phyloP scores from a whole-genome alignment of 768 basidiomycete genomes.

The Pleurotus eryngii region DNA sequence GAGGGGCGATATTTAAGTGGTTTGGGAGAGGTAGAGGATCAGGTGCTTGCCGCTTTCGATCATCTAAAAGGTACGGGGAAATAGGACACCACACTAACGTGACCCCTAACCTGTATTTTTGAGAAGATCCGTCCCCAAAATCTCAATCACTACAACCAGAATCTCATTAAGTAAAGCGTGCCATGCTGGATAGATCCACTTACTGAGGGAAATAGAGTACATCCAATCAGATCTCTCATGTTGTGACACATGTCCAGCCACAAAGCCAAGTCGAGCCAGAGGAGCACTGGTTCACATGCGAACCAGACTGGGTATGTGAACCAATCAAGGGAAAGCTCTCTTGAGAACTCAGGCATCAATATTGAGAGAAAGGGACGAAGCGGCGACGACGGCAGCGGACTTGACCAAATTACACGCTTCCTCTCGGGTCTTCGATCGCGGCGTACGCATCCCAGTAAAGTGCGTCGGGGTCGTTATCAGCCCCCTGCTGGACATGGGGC shows the following conservation, averaged over 20 bases:
- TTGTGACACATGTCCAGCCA: constrained; percentile 4
- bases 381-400: constrained; percentile 5
- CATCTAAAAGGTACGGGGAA: constrained; percentile 18
- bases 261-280: background rate
- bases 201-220: background rate
- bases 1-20: constrained; percentile 4
- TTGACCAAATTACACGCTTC: background rate
- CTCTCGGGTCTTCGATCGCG: background rate
- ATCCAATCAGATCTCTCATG: background rate
- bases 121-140: constrained; percentile 22
- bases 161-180: background rate
- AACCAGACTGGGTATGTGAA: background rate
- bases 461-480: background rate
- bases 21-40: constrained; percentile 13
- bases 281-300: constrained; percentile 1
- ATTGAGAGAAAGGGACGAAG: background rate
- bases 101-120: constrained; percentile 7
- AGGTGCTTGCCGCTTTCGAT: constrained; percentile 24
- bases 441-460: constrained; percentile 3
- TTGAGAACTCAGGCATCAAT: constrained; percentile 2
- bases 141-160: background rate
- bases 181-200: constrained; percentile 4
- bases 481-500: too few species aligned
- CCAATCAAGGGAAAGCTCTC: constrained; percentile 4
- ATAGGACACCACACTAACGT: constrained; percentile 11